phyloP scores from a whole-genome alignment of 1,284 basidiomycete species.

The Flammula alnicola region DNA sequence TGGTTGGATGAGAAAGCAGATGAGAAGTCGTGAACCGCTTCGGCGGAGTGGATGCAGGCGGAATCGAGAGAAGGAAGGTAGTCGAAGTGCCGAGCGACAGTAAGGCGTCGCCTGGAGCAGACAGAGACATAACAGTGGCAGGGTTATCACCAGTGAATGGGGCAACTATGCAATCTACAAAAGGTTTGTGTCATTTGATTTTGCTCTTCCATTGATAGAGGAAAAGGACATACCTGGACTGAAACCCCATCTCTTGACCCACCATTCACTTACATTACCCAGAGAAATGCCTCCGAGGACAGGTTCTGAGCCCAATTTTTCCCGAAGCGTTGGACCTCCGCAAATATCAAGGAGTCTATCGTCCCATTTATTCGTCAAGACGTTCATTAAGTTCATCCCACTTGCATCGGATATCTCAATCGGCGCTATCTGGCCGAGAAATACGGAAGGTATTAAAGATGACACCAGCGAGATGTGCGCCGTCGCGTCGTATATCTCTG shows the following conservation, averaged over 20 bases:
- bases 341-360: slow-evolving; percentile 62
- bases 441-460: slow-evolving; percentile 83
- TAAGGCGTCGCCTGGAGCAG: slow-evolving; percentile 83
- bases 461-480: slow-evolving; percentile 81
- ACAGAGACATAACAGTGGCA: slow-evolving; percentile 82
- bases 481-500: slow-evolving; percentile 69
- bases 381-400: slow-evolving; percentile 89
- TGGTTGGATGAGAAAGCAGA: slow-evolving; percentile 72
- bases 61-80: slow-evolving; percentile 82
- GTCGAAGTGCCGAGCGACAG: slow-evolving; percentile 93
- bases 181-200: background rate
- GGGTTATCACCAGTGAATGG: slow-evolving; percentile 94
- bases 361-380: slow-evolving; percentile 73
- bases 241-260: slow-evolving; percentile 80
- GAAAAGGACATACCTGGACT: slow-evolving; percentile 50
- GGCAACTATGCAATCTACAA: slow-evolving; percentile 74
- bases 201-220: background rate
- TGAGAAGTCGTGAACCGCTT: slow-evolving; percentile 77
- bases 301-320: slow-evolving; percentile 82
- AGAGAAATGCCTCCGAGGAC: slow-evolving; percentile 71
- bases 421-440: slow-evolving; percentile 69
- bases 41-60: slow-evolving; percentile 61
- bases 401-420: slow-evolving; percentile 86
- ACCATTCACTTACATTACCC: slow-evolving; percentile 74
- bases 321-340: slow-evolving; percentile 66